Percentiles rank a stretch among this genome's conserved stretches.
phyloP scores from a whole-genome alignment of 2,329 filamentous ascomycete genomes.

The Fusarium sambucinum region DNA sequence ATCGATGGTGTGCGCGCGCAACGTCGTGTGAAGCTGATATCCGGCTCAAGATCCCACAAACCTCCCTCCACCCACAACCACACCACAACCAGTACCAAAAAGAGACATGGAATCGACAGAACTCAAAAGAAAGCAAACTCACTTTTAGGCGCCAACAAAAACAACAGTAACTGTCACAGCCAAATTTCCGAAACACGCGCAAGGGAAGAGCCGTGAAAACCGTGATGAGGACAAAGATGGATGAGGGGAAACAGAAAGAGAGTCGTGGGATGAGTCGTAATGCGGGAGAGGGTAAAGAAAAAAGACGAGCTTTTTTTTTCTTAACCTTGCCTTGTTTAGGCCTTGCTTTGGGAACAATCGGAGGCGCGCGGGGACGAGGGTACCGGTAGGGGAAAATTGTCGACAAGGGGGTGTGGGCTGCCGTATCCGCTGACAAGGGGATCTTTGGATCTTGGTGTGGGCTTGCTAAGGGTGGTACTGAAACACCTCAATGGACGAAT shows the following conservation, averaged over 20 bases:
- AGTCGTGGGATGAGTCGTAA: slow-evolving; percentile 52
- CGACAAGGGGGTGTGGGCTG: slow-evolving; percentile 49
- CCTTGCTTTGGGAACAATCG: slow-evolving; percentile 51
- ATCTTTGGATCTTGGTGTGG: slow-evolving; percentile 50
- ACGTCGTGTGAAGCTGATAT: slow-evolving; percentile 28
- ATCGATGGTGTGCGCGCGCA: slow-evolving; percentile 23
- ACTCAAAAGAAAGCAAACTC: slow-evolving; percentile 53
- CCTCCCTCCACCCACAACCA: slow-evolving; percentile 35
- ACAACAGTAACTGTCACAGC: slow-evolving; percentile 59
- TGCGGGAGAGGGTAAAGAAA: slow-evolving; percentile 48
- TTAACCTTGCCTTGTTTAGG: slow-evolving; percentile 51
- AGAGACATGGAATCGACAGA: slow-evolving; percentile 39
- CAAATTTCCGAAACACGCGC: slow-evolving; percentile 60
- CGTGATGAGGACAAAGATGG: slow-evolving; percentile 53
- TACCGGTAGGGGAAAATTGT: slow-evolving; percentile 52
- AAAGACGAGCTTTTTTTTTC: slow-evolving; percentile 54
- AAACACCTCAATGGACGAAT: slow-evolving; percentile 50
- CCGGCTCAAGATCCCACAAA: slow-evolving; percentile 29
- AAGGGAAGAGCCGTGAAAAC: slow-evolving; percentile 61
- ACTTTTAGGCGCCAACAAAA: slow-evolving; percentile 68
- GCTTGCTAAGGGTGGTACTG: slow-evolving; percentile 48
- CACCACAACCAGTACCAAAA: slow-evolving; percentile 31
- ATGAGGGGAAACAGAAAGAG: slow-evolving; percentile 53
- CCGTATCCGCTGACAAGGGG: slow-evolving; percentile 50
- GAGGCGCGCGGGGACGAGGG: slow-evolving; percentile 50